Conservation (phyloP, 352 stramenopile genomes). For the Lagenidium giganteum region DNA sequence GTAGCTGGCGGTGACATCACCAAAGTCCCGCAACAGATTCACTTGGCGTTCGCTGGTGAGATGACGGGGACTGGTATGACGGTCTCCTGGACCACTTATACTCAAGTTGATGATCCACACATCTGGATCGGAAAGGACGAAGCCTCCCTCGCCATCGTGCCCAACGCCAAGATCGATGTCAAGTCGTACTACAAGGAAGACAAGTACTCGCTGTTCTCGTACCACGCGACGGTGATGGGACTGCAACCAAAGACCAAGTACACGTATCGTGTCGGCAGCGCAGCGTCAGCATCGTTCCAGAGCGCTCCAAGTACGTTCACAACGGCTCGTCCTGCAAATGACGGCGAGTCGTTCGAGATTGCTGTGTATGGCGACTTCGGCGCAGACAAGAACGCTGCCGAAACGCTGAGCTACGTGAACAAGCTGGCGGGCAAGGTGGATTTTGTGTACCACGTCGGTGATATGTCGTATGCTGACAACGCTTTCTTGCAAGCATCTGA, state of each 20-base stretch:
- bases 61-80: slow-evolving; percentile 22
- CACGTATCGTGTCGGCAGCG: slow-evolving; percentile 19
- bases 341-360: slow-evolving; percentile 26
- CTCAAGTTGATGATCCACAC: slow-evolving; percentile 1
- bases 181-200: slow-evolving; percentile 32
- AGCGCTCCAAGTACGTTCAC: slow-evolving; percentile 21
- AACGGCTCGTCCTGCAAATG: slow-evolving; percentile 19
- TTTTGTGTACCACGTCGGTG: slow-evolving; percentile 31
- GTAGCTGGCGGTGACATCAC: slow-evolving; percentile 4
- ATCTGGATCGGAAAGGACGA: slow-evolving; percentile 27
- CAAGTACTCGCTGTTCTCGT: slow-evolving; percentile 31
- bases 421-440: slow-evolving; percentile 11
- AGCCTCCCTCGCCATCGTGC: no score
- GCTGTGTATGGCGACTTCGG: slow-evolving; percentile 47
- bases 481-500: slow-evolving; percentile 15
- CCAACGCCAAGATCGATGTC: slow-evolving; percentile 9
- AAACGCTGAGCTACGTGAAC: slow-evolving; percentile 4
- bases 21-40: slow-evolving; percentile 21
- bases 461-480: slow-evolving; percentile 27
- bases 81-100: slow-evolving; percentile 22
- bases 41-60: slow-evolving; percentile 22
- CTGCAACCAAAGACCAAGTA: slow-evolving; percentile 24
- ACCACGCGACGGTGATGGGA: slow-evolving; percentile 24
- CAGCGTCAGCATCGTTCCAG: neutral
- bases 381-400: slow-evolving; percentile 26